Conservation (phyloP, 768 basidiomycete genomes). For the Russula foetens region DNA sequence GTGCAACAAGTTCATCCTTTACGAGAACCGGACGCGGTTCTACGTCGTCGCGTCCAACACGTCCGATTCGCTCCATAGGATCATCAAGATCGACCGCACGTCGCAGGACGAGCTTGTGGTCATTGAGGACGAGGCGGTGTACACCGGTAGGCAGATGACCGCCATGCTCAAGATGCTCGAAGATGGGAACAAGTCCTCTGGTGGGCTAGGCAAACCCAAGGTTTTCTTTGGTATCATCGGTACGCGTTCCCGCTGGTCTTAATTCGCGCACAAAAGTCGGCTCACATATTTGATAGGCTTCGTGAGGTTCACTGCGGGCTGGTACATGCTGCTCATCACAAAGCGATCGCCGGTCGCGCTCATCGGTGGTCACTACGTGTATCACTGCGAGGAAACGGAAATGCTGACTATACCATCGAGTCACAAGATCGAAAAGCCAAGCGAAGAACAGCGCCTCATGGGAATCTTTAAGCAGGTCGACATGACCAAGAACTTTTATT, state of each 20-base stretch:
- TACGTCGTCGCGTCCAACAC: conserved; percentile 90
- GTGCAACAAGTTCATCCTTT: conserved; percentile 82
- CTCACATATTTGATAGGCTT: conserved; percentile 49
- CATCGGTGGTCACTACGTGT: conserved; percentile 91
- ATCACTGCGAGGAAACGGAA: conserved; percentile 90
- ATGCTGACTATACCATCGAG: conserved; percentile 69
- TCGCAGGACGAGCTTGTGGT: conserved; percentile 65
- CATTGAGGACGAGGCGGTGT: conserved; percentile 82
- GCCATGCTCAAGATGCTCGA: conserved; percentile 91
- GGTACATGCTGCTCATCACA: conserved; percentile 89
- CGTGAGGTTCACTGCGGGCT: conserved; percentile 88
- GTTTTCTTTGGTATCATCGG: conserved; percentile 81
- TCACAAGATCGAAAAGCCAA: conserved; percentile 78
- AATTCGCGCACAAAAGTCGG: background rate
- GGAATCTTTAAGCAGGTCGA: conserved; percentile 94
- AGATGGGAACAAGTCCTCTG: conserved; percentile 84
- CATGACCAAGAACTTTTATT: conserved; percentile 99
- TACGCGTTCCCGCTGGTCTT: conserved; percentile 25
- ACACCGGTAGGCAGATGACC: conserved; percentile 84
- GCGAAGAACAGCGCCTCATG: conserved; percentile 84
- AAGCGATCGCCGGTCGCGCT: conserved; percentile 90
- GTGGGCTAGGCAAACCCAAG: conserved; percentile 74
- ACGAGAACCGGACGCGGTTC: conserved; percentile 87
- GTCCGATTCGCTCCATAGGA: conserved; percentile 78
- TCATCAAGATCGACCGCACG: conserved; percentile 90